phyloP scores from a whole-genome alignment of 345 rosid genomes.

The Cardamine chenopodiifolia region DNA sequence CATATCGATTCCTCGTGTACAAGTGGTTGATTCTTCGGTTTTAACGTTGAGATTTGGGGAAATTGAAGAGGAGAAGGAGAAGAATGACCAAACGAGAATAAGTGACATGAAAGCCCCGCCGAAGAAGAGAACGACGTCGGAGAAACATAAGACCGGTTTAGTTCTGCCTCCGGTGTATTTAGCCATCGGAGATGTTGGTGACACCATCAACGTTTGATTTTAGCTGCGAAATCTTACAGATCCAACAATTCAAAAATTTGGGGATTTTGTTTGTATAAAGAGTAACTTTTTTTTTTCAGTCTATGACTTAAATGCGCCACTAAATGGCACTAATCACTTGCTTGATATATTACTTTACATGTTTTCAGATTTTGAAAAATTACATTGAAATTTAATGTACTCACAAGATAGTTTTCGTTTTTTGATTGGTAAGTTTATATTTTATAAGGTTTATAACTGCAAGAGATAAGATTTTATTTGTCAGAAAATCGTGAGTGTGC shows the following conservation, averaged over 20 bases:
- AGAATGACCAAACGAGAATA: slow-evolving; percentile 67
- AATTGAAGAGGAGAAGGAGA: slow-evolving; percentile 52
- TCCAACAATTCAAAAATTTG: neutral
- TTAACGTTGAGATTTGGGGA: slow-evolving; percentile 21
- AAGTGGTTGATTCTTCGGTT: slow-evolving; percentile 13
- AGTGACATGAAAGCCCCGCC: slow-evolving; percentile 69
- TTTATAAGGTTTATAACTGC: neutral
- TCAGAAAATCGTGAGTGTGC: slow-evolving; percentile 4
- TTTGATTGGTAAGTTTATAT: neutral
- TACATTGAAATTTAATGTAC: neutral
- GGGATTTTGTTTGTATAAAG: slow-evolving; percentile 16
- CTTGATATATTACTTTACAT: slow-evolving; percentile 5
- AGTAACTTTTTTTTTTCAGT: neutral
- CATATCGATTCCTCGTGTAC: slow-evolving; percentile 43
- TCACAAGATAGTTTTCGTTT: neutral
- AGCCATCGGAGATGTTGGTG: slow-evolving; percentile 47
- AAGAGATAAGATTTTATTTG: slow-evolving; percentile 10
- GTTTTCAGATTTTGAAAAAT: neutral
- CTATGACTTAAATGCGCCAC: slow-evolving; percentile 5
- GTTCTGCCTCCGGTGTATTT: slow-evolving; percentile 45
- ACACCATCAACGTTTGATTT: slow-evolving; percentile 26
- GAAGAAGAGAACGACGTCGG: slow-evolving; percentile 59
- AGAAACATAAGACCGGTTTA: slow-evolving; percentile 40
- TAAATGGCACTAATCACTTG: neutral
- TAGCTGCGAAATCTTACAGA: slow-evolving; percentile 6